These are phyloP conservation scores for Pestalotiopsis sp. DNA, from an alignment of 2,329 filamentous ascomycete genomes.

Conservation along the genomic window DNA sequence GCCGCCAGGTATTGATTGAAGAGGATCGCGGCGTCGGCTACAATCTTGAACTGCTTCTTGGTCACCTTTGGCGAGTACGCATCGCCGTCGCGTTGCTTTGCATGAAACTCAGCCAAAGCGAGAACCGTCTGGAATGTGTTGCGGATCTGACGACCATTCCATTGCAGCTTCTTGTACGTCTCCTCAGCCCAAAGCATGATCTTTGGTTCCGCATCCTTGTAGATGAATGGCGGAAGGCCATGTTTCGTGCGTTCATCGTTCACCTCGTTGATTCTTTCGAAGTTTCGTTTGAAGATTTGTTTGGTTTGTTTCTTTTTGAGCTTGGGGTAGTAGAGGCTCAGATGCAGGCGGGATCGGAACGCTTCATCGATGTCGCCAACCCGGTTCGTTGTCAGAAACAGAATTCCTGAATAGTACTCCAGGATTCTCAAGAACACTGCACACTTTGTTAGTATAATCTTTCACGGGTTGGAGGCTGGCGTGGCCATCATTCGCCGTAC, in stretches of 20 bases:
- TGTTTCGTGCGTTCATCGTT: conserved; percentile 33
- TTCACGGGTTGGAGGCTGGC: neutral
- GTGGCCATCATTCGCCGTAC: neutral
- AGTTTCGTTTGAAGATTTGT: conserved; percentile 23
- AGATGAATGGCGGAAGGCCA: neutral
- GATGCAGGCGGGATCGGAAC: conserved; percentile 26
- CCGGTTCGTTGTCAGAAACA: conserved; percentile 26
- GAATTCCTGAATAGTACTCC: conserved; percentile 27
- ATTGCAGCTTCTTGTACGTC: conserved; percentile 9
- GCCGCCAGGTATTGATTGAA: neutral
- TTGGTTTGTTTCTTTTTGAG: conserved; percentile 14
- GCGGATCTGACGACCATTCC: conserved; percentile 16
- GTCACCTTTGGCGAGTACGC: neutral
- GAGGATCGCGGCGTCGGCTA: neutral
- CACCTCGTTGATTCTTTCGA: neutral
- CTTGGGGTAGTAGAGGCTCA: conserved; percentile 23
- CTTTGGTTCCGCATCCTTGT: neutral
- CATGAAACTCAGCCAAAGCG: conserved; percentile 12
- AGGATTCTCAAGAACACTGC: conserved; percentile 33
- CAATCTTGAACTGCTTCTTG: neutral
- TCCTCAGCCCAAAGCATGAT: neutral
- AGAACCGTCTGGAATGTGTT: conserved; percentile 20
- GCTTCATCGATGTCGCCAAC: conserved; percentile 25
- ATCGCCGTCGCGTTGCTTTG: neutral
- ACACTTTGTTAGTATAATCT: conserved; percentile 29